These are phyloP conservation scores for Stemphylium vesicarium DNA, from an alignment of 2,329 filamentous ascomycete species.

Conservation along the genomic window DNA sequence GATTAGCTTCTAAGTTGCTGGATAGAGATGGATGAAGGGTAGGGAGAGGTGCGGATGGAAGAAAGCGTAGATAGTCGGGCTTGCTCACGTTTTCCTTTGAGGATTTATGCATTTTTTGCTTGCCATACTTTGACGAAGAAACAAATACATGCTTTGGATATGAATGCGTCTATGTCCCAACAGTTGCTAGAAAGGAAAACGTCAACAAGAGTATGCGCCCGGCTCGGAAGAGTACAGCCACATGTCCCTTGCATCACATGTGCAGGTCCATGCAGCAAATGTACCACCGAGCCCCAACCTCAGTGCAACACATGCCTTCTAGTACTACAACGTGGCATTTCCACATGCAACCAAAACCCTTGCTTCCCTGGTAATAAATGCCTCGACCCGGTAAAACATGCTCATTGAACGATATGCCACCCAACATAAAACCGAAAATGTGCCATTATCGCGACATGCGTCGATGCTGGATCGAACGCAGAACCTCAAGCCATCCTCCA, in stretches of 20 bases:
- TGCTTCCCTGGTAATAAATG: neutral
- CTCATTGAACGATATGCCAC: slow-evolving; percentile 26
- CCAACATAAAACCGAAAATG: slow-evolving; percentile 12
- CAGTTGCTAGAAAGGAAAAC: neutral
- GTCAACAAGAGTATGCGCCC: slow-evolving; percentile 11
- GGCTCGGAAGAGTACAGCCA: neutral
- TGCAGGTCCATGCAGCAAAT: slow-evolving; percentile 14
- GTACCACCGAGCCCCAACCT: slow-evolving; percentile 10
- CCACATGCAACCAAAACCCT: neutral
- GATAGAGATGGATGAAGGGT: neutral
- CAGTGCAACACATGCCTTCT: slow-evolving; percentile 2
- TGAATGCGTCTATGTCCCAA: neutral
- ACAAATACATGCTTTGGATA: neutral
- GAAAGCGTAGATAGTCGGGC: slow-evolving; percentile 4
- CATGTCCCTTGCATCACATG: slow-evolving; percentile 9
- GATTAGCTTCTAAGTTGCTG: slow-evolving; percentile 10
- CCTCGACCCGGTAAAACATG: slow-evolving; percentile 10
- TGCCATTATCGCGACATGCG: slow-evolving; percentile 25
- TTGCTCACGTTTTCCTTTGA: neutral
- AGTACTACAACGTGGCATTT: slow-evolving; percentile 4
- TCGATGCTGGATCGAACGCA: slow-evolving; percentile 35
- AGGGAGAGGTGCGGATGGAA: neutral
- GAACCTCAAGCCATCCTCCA: slow-evolving; percentile 40
- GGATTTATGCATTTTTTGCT: too few relatives aligned
- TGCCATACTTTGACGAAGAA: too few relatives aligned